Conservation (phyloP, 2,329 filamentous ascomycete species). For the Pezicula rhizophila region DNA sequence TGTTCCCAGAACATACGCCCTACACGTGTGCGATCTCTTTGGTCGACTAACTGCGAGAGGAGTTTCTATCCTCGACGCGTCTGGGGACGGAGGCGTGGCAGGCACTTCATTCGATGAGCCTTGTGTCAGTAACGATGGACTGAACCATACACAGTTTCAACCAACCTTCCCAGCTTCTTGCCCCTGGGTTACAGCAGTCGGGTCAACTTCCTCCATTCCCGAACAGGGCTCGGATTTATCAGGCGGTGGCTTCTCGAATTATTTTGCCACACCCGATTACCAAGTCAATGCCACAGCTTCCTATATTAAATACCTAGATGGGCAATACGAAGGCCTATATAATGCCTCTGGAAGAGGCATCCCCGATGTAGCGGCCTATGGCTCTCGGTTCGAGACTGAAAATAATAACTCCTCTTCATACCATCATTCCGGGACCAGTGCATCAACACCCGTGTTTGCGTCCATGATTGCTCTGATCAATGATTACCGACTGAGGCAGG, state of each 20-base stretch:
- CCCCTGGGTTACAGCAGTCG: conserved; percentile 60
- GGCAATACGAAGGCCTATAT: conserved; percentile 12
- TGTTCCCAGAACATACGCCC: conserved; percentile 52
- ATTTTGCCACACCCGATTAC: conserved; percentile 10
- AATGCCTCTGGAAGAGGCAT: conserved; percentile 41
- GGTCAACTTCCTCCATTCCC: conserved; percentile 47
- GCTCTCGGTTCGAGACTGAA: conserved; percentile 6
- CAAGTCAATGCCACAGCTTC: conserved; percentile 4
- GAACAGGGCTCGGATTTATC: conserved; percentile 40
- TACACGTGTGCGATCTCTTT: conserved; percentile 54
- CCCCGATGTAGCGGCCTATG: conserved; percentile 36
- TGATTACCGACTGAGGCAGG: conserved; percentile 6
- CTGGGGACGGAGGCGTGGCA: conserved; percentile 42
- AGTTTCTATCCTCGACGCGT: conserved; percentile 53
- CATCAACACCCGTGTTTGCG: conserved; percentile 48
- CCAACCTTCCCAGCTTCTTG: conserved; percentile 60
- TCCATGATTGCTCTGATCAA: conserved; percentile 38
- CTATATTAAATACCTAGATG: conserved; percentile 5
- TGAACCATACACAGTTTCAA: conserved; percentile 45
- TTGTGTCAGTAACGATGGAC: conserved; percentile 56
- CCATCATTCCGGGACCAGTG: conserved; percentile 17
- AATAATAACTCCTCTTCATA: conserved; percentile 1
- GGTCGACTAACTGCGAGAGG: conserved; percentile 58
- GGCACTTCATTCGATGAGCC: conserved; percentile 29
- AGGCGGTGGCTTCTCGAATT: conserved; percentile 25